Evolutionary conservation across 2,329 filamentous ascomycete genomes (phyloP), one percentile per base, ranked within the genome.

Genomic region (Bimuria novae-zelandiae): DNA sequence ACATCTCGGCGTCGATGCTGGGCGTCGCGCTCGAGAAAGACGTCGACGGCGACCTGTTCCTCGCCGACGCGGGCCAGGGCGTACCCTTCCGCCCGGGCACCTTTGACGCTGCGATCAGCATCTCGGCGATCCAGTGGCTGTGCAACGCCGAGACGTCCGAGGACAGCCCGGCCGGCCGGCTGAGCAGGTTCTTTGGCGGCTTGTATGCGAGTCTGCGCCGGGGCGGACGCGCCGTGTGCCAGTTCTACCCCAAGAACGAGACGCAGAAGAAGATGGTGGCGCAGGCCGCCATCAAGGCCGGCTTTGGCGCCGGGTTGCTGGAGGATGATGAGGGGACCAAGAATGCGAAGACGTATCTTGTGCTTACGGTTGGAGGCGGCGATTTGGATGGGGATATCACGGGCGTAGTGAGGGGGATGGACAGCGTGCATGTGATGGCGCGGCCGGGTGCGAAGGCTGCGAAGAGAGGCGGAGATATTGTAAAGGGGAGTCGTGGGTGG

Each of bases 221-320:
- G 17, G 94, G 94, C 5, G 94, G 91, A 1, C 83, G 91, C 32
- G 94, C 94, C 0, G 93, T 97, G 12, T 96, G 92, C 71, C 94
- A 99, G 69, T 99, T 99, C 75, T 99, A 99, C 73, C 94, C 94
- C 2, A 96, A 96, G 77, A 97, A 99, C 72, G 89, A 95, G 63
- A 81, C 84, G 57, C 94, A 99, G 77, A 85, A 92, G 68, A 86
- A 84, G 68, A 96, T 99, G 92, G 96, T 99, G 62, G 90, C 88
- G 46, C 83, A 84, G 54, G 94, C 94, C 0, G 94, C 94, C 0
- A 89, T 97, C 56, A 92, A 89, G 69, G 94, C 94, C 1, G 94
- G 94, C 0, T 99, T 99, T 67, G 93, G 94, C 42, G 94, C 94
- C 0, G 94, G 94, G 77, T 83, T 99, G 29, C 79, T 99, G 42